Evolutionary conservation across 805 yeast species (phyloP).

Genomic region (Yarrowia alimentaria): DNA sequence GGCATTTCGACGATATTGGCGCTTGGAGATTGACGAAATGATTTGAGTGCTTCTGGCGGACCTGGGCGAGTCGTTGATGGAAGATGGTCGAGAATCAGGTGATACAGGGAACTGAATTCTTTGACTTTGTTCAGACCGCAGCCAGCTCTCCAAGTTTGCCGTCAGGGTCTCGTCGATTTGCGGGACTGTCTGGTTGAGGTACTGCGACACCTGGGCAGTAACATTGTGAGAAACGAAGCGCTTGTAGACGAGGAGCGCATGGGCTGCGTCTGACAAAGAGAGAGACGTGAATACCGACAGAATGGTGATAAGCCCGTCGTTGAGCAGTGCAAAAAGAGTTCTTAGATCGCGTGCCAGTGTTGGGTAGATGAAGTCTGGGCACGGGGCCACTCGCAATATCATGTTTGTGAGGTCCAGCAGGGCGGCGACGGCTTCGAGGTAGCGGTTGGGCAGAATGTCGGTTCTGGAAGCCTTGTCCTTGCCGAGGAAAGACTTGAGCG

Average conservation of each 20-base stretch:
- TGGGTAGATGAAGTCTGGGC: not conserved
- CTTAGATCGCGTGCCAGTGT: conserved; percentile 1
- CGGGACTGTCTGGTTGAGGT: conserved; percentile 6
- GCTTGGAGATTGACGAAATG: not conserved
- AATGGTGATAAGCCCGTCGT: conserved; percentile 2
- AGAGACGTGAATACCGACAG: conserved; percentile 2
- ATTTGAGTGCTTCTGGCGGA: not conserved
- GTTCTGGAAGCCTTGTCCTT: too few species aligned
- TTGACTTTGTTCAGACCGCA: not conserved
- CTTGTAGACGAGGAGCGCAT: conserved; percentile 4
- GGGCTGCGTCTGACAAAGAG: not conserved
- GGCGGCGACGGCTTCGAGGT: not conserved
- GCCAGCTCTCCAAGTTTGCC: not conserved
- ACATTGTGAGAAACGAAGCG: conserved; percentile 1
- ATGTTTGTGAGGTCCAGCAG: conserved; percentile 3
- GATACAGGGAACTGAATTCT: too few species aligned
- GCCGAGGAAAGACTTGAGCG: not conserved
- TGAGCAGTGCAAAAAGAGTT: not conserved
- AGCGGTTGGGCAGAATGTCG: not conserved
- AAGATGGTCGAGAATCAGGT: not conserved
- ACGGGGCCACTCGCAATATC: not conserved
- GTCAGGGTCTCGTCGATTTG: conserved; percentile 6
- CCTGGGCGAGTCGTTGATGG: not conserved
- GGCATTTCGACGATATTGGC: not conserved
- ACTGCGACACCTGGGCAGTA: conserved; percentile 2